phyloP scores from a whole-genome alignment of 2,329 filamentous ascomycete species.

The Xylariaceae sp. region DNA sequence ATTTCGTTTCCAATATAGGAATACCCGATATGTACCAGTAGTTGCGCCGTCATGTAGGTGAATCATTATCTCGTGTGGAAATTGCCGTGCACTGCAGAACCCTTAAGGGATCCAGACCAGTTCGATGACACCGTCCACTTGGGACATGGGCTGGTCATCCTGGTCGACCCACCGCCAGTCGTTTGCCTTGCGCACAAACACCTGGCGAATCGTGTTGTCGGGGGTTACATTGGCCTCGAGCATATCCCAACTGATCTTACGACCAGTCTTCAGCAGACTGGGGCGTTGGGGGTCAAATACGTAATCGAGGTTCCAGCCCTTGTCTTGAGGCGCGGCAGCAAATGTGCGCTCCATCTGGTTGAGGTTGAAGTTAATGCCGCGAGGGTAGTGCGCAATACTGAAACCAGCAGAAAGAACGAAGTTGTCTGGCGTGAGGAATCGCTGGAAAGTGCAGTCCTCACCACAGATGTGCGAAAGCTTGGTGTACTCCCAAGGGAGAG shows the following conservation, averaged over 20 bases:
- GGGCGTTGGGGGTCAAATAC: constrained; percentile 46
- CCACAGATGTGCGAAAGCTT: constrained; percentile 56
- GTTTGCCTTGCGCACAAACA: constrained; percentile 48
- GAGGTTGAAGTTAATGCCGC: constrained; percentile 45
- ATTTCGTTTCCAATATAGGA: constrained; percentile 18
- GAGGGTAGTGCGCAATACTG: constrained; percentile 53
- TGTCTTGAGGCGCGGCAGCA: constrained; percentile 43
- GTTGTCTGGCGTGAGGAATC: constrained; percentile 50
- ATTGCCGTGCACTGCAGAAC: constrained; percentile 3
- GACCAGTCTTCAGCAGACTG: constrained; percentile 43
- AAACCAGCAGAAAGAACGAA: constrained; percentile 56
- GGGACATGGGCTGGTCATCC: constrained; percentile 45
- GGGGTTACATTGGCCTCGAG: constrained; percentile 43
- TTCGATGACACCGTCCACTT: constrained; percentile 51
- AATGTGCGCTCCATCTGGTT: constrained; percentile 51
- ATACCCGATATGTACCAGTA: constrained; percentile 21
- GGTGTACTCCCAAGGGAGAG: constrained; percentile 50
- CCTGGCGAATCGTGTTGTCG: constrained; percentile 48
- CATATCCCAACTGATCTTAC: constrained; percentile 51
- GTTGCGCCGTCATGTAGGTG: constrained; percentile 21
- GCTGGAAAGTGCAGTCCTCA: constrained; percentile 54
- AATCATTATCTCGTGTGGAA: constrained; percentile 19
- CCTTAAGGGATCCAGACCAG: constrained; percentile 48
- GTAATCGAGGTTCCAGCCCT: constrained; percentile 48
- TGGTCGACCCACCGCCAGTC: constrained; percentile 49